Evolutionary conservation across 1,284 basidiomycete species (phyloP).

Genomic region (Cutaneotrichosporon cyanovorans): DNA sequence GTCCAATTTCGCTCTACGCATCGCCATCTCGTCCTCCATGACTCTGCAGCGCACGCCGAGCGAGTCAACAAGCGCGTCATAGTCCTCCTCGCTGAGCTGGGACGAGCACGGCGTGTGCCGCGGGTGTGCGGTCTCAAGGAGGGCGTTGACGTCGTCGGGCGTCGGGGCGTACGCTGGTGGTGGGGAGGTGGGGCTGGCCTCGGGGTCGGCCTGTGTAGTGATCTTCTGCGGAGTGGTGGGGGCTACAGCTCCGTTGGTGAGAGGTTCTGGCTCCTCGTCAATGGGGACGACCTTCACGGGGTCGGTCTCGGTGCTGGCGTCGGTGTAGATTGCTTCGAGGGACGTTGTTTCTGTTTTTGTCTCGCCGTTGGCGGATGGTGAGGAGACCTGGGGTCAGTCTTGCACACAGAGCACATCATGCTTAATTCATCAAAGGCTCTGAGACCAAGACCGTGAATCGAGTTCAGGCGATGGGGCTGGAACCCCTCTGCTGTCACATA

Average conservation of each 20-base stretch:
- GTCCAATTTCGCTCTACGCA: no score
- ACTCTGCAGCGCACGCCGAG: conserved; percentile 25
- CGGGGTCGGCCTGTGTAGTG: no score
- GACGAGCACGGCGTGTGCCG: neutral
- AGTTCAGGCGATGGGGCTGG: no score
- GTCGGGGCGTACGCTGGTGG: conserved; percentile 17
- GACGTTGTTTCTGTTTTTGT: neutral
- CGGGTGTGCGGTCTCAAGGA: conserved; percentile 27
- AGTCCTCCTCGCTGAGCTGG: conserved; percentile 21
- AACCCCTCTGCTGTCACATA: no score
- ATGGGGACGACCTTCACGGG: conserved; percentile 95
- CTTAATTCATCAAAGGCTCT: no score
- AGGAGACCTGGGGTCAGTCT: no score
- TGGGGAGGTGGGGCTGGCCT: neutral
- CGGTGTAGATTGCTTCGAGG: neutral
- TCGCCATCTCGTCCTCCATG: neutral
- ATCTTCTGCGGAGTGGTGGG: neutral
- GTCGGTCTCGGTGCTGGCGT: conserved; percentile 79
- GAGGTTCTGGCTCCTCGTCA: neutral
- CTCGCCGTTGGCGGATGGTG: neutral
- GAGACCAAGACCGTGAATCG: no score
- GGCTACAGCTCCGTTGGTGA: neutral
- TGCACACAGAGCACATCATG: no score
- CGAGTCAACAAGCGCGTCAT: conserved; percentile 23
- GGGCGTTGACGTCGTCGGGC: no score